These are phyloP conservation scores for Fraxinus angustifolia DNA, from an alignment of 305 asterid genomes.

Conservation along the genomic window DNA sequence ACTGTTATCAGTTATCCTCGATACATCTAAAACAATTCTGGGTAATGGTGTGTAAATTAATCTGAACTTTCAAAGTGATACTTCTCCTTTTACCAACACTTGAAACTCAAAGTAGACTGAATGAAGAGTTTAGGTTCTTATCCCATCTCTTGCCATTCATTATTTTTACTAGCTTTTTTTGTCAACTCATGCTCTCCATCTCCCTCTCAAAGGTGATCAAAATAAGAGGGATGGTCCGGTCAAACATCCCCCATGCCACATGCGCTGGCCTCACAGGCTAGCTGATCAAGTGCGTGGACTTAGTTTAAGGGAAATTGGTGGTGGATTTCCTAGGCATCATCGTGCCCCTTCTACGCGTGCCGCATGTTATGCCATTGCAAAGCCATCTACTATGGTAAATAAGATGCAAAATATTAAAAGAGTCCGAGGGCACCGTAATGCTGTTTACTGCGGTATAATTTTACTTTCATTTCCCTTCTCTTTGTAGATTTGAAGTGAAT, in stretches of 20 bases:
- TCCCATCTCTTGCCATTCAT: slow-evolving; percentile 21
- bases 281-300: slow-evolving; percentile 92
- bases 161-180: not conserved
- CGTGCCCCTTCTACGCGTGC: slow-evolving; percentile 91
- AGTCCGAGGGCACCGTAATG: slow-evolving; percentile 90
- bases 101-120: slow-evolving; percentile 17
- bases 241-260: slow-evolving; percentile 55
- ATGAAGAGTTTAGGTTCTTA: slow-evolving; percentile 7
- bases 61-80: slow-evolving; percentile 12
- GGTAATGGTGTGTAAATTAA: slow-evolving; percentile 5
- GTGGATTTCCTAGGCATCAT: slow-evolving; percentile 93
- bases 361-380: slow-evolving; percentile 89
- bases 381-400: slow-evolving; percentile 96
- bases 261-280: slow-evolving; percentile 91
- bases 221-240: slow-evolving; percentile 42
- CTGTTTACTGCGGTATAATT: slow-evolving; percentile 87
- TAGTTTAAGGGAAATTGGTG: slow-evolving; percentile 88
- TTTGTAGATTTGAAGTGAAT: slow-evolving; percentile 8
- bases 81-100: not conserved
- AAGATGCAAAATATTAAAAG: slow-evolving; percentile 77
- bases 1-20: slow-evolving; percentile 4
- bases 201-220: slow-evolving; percentile 53
- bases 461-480: slow-evolving; percentile 12
- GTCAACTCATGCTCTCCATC: slow-evolving; percentile 29
- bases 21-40: slow-evolving; percentile 9